These are phyloP conservation scores for Psilocybe sp. DNA, from an alignment of 768 basidiomycete species.

Conservation along the genomic window DNA sequence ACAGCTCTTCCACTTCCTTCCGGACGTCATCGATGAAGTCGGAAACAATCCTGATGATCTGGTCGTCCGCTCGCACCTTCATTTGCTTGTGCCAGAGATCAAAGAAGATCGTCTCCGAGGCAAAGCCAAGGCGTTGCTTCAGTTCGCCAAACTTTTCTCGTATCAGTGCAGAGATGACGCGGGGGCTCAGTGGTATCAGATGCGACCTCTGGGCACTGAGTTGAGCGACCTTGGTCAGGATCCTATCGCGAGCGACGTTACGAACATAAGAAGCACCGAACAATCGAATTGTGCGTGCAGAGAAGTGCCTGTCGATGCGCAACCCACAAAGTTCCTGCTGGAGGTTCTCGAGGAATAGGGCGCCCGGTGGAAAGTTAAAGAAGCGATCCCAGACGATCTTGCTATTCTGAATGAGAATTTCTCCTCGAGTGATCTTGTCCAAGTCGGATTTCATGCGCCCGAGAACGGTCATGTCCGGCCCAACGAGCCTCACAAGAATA, in stretches of 20 bases:
- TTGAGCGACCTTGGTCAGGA: conserved; percentile 45
- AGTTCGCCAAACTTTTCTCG: conserved; percentile 43
- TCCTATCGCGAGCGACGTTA: conserved; percentile 34
- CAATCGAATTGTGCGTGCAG: conserved; percentile 46
- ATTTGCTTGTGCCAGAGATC: conserved; percentile 6
- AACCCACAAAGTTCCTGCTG: conserved; percentile 36
- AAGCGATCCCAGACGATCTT: conserved; percentile 65
- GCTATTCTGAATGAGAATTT: conserved; percentile 49
- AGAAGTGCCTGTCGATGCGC: conserved; percentile 37
- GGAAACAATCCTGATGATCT: not conserved
- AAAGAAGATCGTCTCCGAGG: too few relatives aligned
- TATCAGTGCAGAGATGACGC: conserved; percentile 43
- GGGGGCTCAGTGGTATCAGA: conserved; percentile 44
- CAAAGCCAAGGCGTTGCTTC: conserved; percentile 43
- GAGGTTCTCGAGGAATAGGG: conserved; percentile 41
- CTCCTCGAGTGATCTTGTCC: conserved; percentile 61
- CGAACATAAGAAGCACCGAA: conserved; percentile 49
- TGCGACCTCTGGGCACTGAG: conserved; percentile 41
- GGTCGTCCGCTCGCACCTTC: conserved; percentile 5
- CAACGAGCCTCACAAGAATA: conserved; percentile 45
- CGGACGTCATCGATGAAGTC: too few relatives aligned
- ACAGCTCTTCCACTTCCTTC: too few relatives aligned
- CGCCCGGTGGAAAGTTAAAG: conserved; percentile 44
- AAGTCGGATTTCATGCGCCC: conserved; percentile 57
- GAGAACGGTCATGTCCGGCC: conserved; percentile 47